These are phyloP conservation scores for Chrysosporium queenslandicum DNA, from an alignment of 2,329 filamentous ascomycete genomes.

Conservation along the genomic window DNA sequence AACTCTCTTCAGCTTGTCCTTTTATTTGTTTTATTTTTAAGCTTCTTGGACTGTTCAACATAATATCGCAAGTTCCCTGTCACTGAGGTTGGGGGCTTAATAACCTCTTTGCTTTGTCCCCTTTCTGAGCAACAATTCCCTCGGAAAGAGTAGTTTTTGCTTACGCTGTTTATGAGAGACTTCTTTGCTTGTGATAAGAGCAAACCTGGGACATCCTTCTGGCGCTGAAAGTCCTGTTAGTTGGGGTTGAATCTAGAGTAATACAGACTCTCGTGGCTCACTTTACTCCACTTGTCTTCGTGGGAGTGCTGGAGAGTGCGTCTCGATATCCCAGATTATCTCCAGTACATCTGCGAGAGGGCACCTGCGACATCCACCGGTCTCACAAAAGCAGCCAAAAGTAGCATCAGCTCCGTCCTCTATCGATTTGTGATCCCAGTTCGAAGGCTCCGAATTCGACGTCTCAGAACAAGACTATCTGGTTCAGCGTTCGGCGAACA, in stretches of 20 bases:
- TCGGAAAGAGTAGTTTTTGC: background rate
- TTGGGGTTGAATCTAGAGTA: background rate
- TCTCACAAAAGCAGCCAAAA: background rate
- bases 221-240: background rate
- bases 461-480: background rate
- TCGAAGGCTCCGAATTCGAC: background rate
- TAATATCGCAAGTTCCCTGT: constrained; percentile 2
- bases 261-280: background rate
- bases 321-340: background rate
- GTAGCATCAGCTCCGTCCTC: background rate
- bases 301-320: background rate
- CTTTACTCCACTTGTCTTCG: background rate
- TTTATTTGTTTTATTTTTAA: constrained; percentile 4
- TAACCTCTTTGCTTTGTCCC: background rate
- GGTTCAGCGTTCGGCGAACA: background rate
- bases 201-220: background rate
- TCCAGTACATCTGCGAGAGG: background rate
- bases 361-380: background rate
- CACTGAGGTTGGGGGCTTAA: background rate
- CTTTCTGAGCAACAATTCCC: background rate
- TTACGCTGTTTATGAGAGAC: background rate
- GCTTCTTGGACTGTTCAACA: background rate
- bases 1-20: constrained; percentile 5
- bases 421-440: background rate
- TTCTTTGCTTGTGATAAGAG: constrained; percentile 5